phyloP scores from a whole-genome alignment of 23 red algal genomes.

The Gracilariopsis chorda region DNA sequence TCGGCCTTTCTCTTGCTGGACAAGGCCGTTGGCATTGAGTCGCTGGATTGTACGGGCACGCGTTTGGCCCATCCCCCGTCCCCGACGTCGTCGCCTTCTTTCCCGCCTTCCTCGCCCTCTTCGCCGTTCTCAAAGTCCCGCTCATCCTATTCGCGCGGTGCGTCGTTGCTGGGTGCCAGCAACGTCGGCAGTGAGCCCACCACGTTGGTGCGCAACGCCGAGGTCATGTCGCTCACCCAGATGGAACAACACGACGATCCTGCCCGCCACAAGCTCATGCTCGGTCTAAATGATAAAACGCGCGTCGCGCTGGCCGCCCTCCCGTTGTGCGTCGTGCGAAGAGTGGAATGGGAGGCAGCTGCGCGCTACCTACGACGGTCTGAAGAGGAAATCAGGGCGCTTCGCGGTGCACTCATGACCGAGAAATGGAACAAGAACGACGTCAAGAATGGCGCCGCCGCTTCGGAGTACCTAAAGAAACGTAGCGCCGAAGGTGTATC shows the following conservation, averaged over 20 bases:
- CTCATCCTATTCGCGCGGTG: too few relatives aligned
- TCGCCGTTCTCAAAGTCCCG: neutral
- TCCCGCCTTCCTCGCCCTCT: neutral
- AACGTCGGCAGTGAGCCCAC: neutral
- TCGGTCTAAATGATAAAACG: slow-evolving; percentile 51
- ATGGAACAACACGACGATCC: neutral
- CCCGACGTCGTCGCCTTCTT: neutral
- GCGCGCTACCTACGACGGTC: slow-evolving; percentile 19
- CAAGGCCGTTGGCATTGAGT: slow-evolving; percentile 47
- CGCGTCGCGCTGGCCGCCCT: neutral
- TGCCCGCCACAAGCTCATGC: neutral
- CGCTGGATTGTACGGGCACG: neutral
- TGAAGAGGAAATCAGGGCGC: neutral
- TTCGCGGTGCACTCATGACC: slow-evolving; percentile 19
- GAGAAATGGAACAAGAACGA: slow-evolving; percentile 56
- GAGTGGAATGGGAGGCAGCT: slow-evolving; percentile 64
- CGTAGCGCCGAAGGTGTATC: slow-evolving; percentile 5
- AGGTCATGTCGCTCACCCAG: neutral
- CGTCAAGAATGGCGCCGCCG: slow-evolving; percentile 13
- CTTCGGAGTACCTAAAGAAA: slow-evolving; percentile 9
- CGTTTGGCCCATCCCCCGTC: neutral
- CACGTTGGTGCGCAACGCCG: neutral
- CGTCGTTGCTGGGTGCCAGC: too few relatives aligned
- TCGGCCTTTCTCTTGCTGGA: slow-evolving; percentile 22
- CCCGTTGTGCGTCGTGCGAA: slow-evolving; percentile 13